Evolutionary conservation across 2,329 filamentous ascomycete species (phyloP), one percentile per base, ranked within the genome.

Genomic region (Microascus cirrosus): DNA sequence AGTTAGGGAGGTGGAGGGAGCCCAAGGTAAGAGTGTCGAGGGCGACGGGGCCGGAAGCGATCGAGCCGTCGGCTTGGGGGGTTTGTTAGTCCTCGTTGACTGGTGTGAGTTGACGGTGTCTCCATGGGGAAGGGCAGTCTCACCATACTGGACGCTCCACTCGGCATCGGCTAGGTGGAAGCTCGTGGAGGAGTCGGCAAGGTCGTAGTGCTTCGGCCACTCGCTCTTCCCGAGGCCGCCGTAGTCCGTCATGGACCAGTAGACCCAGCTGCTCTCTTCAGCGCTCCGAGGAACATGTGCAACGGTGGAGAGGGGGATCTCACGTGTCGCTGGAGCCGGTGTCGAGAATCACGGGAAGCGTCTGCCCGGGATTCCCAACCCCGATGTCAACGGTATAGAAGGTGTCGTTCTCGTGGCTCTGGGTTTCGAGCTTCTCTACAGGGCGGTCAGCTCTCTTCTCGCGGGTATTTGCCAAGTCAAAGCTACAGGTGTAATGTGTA

Each of bases 291-390:
- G 24, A 13, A 53, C 2, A 3, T n/a, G n/a, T 15, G 15, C 6
- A 13, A 20, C 22, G n/a, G n/a, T 13, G 36, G 24, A 51, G n/a
- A 24, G 35, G 25, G 22, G 48, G 36, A 53, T 83, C 86, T 80
- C 79, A 94, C 85, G 80, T 69, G 59, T 82, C 80, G 11, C 75
- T 71, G 8, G 79, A 82, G 12, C 79, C 80, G 2, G 78, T 81
- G 62, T 81, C 79, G 25, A 81, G 62, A n/a, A 78, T 73, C 50
- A 81, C 64, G 53, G 73, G 74, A 50, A 80, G 58, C 6, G 65
- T 68, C 60, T 81, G 78, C 1, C 75, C 71, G 0, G 78, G 78
- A 15, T 69, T 76, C 11, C 78, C 78, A 53, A 81, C 65, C 54
- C 72, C 65, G 28, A 78, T 63, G 32, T 77, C 71, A 34, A 73